Evolutionary conservation across 495 filamentous ascomycete species (phyloP).

Genomic region (Jackrogersella multiformis): DNA sequence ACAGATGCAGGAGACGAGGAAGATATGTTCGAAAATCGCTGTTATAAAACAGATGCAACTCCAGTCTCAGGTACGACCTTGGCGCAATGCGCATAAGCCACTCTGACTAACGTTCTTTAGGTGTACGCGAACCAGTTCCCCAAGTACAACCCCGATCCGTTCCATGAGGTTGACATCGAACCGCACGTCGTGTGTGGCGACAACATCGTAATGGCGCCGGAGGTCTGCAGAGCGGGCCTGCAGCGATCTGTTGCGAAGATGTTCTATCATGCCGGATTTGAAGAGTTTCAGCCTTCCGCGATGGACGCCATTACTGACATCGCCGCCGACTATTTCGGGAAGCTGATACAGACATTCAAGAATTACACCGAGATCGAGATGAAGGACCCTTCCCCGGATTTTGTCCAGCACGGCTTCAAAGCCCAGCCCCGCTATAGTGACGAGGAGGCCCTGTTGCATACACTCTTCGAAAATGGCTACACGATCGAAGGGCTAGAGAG

Average conservation of each 20-base stretch:
- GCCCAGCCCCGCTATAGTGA: slow-evolving; percentile 72
- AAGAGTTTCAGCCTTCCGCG: slow-evolving; percentile 95
- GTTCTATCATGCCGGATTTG: slow-evolving; percentile 96
- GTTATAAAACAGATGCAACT: slow-evolving; percentile 99
- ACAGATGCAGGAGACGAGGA: slow-evolving; percentile 96
- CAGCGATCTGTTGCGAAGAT: slow-evolving; percentile 93
- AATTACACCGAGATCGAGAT: slow-evolving; percentile 85
- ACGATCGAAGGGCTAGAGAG: slow-evolving; percentile 83
- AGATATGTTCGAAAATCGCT: slow-evolving; percentile 93
- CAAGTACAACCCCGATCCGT: slow-evolving; percentile 93
- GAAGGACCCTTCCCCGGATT: slow-evolving; percentile 56
- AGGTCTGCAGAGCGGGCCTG: slow-evolving; percentile 80
- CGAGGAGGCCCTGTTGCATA: slow-evolving; percentile 89
- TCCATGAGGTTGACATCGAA: slow-evolving; percentile 83
- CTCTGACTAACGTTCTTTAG: slow-evolving; percentile 54
- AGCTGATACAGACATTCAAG: slow-evolving; percentile 79
- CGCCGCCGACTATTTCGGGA: slow-evolving; percentile 87
- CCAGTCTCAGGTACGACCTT: slow-evolving; percentile 81
- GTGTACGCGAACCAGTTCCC: slow-evolving; percentile 98
- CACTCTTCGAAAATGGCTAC: slow-evolving; percentile 80
- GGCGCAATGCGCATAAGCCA: not conserved
- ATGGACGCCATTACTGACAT: slow-evolving; percentile 91
- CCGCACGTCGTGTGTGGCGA: slow-evolving; percentile 87
- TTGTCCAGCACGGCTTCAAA: slow-evolving; percentile 18
- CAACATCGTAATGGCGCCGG: slow-evolving; percentile 83